phyloP scores from a whole-genome alignment of 139 green algal genomes.

The Chlorella sp. region DNA sequence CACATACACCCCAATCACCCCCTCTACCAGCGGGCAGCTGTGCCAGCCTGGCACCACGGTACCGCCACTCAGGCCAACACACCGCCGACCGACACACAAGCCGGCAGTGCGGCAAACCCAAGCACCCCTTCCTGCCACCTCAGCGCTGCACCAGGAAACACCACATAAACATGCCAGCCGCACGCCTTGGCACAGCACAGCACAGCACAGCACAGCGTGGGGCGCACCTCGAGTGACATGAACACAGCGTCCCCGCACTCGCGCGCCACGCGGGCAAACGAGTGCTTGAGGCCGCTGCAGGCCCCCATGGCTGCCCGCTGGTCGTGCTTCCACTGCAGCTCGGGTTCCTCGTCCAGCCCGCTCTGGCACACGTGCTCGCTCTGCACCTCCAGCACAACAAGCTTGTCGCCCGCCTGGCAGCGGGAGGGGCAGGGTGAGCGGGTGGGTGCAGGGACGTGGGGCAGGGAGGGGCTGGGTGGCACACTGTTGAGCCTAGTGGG shows the following conservation, averaged over 20 bases:
- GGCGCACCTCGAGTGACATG: conserved; percentile 62
- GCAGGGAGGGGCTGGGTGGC: background rate
- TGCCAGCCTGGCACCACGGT: no score
- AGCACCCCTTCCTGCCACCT: no score
- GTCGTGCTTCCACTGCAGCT: conserved; percentile 86
- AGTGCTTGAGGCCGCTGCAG: conserved; percentile 79
- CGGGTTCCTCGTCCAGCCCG: conserved; percentile 78
- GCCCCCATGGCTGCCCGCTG: conserved; percentile 55
- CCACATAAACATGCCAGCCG: no score
- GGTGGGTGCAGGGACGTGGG: background rate
- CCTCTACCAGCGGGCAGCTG: no score
- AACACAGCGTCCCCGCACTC: conserved; percentile 84
- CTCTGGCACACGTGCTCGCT: conserved; percentile 76
- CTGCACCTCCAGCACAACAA: conserved; percentile 84
- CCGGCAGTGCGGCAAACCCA: no score
- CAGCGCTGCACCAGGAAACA: no score
- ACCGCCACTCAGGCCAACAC: no score
- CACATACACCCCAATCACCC: no score
- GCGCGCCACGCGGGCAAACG: conserved; percentile 73
- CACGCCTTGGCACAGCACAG: background rate
- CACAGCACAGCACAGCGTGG: no score
- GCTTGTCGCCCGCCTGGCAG: conserved; percentile 62
- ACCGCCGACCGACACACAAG: no score
- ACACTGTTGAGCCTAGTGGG: background rate
- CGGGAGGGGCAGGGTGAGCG: background rate